Base-by-base conservation (phyloP, 1,284 basidiomycete species). In the Ceratobasidium papillatum region DNA sequence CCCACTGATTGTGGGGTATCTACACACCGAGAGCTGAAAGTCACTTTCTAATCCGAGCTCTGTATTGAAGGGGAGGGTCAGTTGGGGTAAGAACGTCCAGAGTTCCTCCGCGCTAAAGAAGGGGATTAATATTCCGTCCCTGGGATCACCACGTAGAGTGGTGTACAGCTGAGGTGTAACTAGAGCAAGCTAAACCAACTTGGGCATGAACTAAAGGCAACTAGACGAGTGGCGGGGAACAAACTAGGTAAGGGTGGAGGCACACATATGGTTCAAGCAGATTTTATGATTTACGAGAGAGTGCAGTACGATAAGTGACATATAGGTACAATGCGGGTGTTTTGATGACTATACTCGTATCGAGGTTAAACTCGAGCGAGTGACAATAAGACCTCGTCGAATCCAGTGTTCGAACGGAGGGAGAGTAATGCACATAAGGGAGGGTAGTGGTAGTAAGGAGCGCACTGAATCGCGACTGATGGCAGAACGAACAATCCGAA, bases 321-420 rank as follows among this genome's bases (percentile, higher is more conserved):
- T 71, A 71, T 71, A 71, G 56, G 56, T 71, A 71, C 68, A 71
- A 71, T 71, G 68, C 68, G 58, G 62, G 68, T 71, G 68, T 71
- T 71, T 71, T 71, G 41, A 32, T 56, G 34, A 52, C 22, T 45
- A 59, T 30, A 22, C 45, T 56, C 27, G 38, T 30, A 54, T 38
- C 68, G 43, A 49, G 54, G 12, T 54, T 58, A 30, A 69, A n/a
- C 66, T 47, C 36, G 66, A 38, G 66, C 68, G 45, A 71, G 68
- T 32, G 25, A 71, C 19, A 61, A 47, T 71, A 71, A 61, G 30
- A n/a, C 38, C 51, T 71, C 52, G 54, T 56, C 56, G 68, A 34
- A 61, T 56, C 49, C 64, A 45, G 49, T 56, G 54, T 59, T 49
- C 66, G 34, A 56, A 49, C n/a, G 12, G 43, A 32, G 56, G 30